Conservation (phyloP, 331 rosid species). For the Malus hybrid region DNA sequence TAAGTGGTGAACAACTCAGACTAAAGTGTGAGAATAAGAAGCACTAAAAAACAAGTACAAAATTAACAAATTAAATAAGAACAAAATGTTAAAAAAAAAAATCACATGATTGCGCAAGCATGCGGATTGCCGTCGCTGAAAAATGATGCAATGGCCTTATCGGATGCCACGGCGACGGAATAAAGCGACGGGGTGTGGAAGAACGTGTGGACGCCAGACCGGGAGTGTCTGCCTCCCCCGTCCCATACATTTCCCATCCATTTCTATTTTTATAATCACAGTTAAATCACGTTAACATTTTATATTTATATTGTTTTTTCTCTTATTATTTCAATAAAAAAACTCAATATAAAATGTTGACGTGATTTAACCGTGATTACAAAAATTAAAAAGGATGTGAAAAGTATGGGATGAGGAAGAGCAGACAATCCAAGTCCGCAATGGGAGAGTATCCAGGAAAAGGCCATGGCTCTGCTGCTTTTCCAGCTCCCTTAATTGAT, state of each 20-base stretch:
- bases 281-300: no score
- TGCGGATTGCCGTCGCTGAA: constrained; percentile 92
- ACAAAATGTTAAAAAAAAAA: not conserved
- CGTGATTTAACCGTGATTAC: fast-evolving
- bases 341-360: no score
- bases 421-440: no score
- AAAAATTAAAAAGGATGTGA: no score
- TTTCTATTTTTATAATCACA: no score
- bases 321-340: no score
- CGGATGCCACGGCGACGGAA: constrained; percentile 76
- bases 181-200: constrained; percentile 81
- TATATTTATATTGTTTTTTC: no score
- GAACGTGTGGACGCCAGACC: constrained; percentile 57
- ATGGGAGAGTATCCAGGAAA: constrained; percentile 43
- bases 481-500: constrained; percentile 68
- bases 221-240: no score
- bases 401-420: no score
- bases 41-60: not conserved
- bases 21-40: not conserved
- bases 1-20: not conserved
- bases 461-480: constrained; percentile 88
- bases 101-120: constrained; percentile 85
- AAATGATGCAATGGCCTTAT: constrained; percentile 71
- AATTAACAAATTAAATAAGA: not conserved
- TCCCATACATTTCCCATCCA: no score